Conservation (phyloP, 306 rosid genomes). For the Cucumis melo region DNA sequence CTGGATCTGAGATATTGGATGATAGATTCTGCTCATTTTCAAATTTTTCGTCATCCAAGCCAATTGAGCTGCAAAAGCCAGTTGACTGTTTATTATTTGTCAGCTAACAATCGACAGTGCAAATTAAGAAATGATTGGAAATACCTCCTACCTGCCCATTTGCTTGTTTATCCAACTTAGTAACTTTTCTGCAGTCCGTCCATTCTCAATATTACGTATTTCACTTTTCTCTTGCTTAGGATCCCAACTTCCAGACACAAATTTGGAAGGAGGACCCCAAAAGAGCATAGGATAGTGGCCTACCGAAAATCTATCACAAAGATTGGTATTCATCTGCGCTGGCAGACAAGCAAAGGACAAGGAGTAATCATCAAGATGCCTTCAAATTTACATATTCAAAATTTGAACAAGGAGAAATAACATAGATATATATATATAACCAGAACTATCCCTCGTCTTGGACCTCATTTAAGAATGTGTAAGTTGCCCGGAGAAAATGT, state of each 20-base stretch:
- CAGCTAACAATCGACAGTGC: not conserved
- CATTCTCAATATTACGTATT: conserved; percentile 43
- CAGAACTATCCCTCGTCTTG: not conserved
- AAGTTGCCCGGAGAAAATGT: not conserved
- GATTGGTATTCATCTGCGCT: conserved; percentile 92
- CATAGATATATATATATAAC: not conserved
- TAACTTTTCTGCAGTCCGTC: conserved; percentile 65
- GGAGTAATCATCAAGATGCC: conserved; percentile 25
- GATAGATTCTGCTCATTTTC: conserved; percentile 72
- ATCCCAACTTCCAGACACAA: conserved; percentile 63
- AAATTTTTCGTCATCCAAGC: conserved; percentile 78
- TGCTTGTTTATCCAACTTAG: conserved; percentile 83
- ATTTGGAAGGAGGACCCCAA: conserved; percentile 83
- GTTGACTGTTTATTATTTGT: not conserved
- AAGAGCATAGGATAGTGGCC: conserved; percentile 90
- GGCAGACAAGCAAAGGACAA: conserved; percentile 47
- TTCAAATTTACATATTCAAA: not conserved
- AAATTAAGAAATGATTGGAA: conserved; percentile 4
- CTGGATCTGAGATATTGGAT: conserved; percentile 67
- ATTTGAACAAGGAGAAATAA: not conserved
- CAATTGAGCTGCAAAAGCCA: conserved; percentile 44
- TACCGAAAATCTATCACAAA: conserved; percentile 86
- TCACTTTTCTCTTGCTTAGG: conserved; percentile 63
- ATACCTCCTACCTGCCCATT: conserved; percentile 61
- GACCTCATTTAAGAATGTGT: not conserved